phyloP scores from a whole-genome alignment of 495 filamentous ascomycete species.

The Penicillium antarcticum region DNA sequence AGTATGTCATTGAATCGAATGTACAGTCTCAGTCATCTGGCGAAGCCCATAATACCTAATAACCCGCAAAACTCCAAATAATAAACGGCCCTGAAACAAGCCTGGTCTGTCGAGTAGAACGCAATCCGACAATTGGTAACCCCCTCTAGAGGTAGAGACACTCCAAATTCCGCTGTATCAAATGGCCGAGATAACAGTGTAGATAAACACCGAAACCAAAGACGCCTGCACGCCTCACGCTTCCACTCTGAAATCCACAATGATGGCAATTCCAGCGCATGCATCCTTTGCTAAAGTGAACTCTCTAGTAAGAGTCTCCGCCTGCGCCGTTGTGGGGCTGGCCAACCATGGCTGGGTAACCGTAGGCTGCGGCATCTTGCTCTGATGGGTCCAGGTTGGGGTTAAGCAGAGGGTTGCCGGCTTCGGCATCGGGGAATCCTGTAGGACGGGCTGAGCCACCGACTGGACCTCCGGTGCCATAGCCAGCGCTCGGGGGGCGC shows the following conservation, averaged over 20 bases:
- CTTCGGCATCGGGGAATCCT: constrained; percentile 56
- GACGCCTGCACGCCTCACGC: constrained; percentile 15
- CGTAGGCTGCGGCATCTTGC: constrained; percentile 54
- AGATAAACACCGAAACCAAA: constrained; percentile 7
- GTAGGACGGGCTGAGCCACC: constrained; percentile 44
- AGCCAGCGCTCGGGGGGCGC: constrained; percentile 68
- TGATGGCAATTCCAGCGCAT: neutral
- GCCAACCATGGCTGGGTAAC: constrained; percentile 60
- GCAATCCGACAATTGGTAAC: too few species aligned
- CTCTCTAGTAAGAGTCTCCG: constrained; percentile 46
- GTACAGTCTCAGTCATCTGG: too few species aligned
- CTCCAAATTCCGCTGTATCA: neutral
- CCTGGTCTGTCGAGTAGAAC: too few species aligned
- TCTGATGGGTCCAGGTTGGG: constrained; percentile 60
- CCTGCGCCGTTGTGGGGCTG: constrained; percentile 67
- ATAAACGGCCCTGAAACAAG: neutral
- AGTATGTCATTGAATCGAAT: too few species aligned
- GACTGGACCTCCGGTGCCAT: constrained; percentile 48
- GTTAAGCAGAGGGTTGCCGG: constrained; percentile 56
- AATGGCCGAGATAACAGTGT: neutral
- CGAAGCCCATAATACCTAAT: too few species aligned
- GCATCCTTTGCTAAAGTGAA: neutral
- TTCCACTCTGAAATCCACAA: constrained; percentile 3
- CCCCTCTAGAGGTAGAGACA: neutral
- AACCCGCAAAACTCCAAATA: neutral